Evolutionary conservation across 1,284 basidiomycete species (phyloP).

Genomic region (Trichosporon ovoides): DNA sequence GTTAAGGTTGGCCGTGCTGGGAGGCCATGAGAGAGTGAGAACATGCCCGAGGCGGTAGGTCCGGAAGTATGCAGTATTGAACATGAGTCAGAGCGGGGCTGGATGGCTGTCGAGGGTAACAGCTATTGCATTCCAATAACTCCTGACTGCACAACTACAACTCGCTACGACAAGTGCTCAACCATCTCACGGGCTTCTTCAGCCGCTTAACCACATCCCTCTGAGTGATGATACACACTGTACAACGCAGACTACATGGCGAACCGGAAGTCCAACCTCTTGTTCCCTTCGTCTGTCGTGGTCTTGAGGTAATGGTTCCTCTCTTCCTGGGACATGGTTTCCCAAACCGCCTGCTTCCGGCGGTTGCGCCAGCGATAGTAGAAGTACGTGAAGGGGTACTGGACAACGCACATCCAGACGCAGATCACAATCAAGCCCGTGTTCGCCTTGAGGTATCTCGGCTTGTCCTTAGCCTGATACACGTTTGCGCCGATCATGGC

Average conservation of each 20-base stretch:
- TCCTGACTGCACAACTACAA: no score
- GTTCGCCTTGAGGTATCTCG: slow-evolving; percentile 37
- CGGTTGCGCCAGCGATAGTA: background rate
- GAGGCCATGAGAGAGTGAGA: background rate
- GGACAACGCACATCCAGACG: slow-evolving; percentile 2
- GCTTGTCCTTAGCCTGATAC: slow-evolving; percentile 30
- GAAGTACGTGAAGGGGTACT: slow-evolving; percentile 4
- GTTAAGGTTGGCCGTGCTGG: slow-evolving; percentile 5
- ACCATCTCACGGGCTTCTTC: no score
- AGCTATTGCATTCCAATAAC: no score
- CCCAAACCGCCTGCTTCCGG: slow-evolving; percentile 28
- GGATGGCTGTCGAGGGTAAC: no score
- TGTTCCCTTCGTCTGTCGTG: slow-evolving; percentile 33
- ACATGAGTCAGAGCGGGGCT: no score
- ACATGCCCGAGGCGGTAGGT: no score
- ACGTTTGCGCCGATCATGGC: slow-evolving; percentile 37
- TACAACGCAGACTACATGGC: background rate
- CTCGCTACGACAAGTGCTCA: no score
- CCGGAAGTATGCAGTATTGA: no score
- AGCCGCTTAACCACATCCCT: no score
- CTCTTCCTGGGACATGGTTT: slow-evolving; percentile 24
- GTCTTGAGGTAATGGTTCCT: slow-evolving; percentile 28
- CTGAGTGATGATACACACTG: no score
- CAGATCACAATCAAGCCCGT: slow-evolving; percentile 28
- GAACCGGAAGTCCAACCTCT: slow-evolving; percentile 22